A percentile compares a stretch with the other conserved stretches of the same genome.
Evolutionary conservation across 2,329 filamentous ascomycete species (phyloP).

Genomic region (Alternaria sp.): DNA sequence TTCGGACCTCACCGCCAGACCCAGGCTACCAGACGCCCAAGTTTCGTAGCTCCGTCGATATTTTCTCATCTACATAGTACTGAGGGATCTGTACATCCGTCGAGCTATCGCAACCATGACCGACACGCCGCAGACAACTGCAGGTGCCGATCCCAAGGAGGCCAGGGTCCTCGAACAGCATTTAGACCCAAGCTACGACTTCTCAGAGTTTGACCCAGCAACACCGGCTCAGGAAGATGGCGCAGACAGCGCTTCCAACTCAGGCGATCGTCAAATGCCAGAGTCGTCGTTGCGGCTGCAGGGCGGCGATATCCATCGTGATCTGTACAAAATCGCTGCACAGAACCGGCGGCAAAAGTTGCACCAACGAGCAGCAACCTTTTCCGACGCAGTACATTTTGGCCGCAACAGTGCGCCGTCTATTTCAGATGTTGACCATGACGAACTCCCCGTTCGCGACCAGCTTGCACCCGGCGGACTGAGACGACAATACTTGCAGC

Average conservation of each 20-base stretch:
- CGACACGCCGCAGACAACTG: slow-evolving; percentile 38
- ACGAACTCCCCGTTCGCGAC: slow-evolving; percentile 55
- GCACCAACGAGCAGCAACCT: slow-evolving; percentile 71
- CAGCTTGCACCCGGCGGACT: slow-evolving; percentile 63
- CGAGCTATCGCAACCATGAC: slow-evolving; percentile 30
- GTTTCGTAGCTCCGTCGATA: neutral
- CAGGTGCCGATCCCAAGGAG: slow-evolving; percentile 40
- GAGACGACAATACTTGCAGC: slow-evolving; percentile 61
- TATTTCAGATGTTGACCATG: slow-evolving; percentile 40
- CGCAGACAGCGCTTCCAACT: slow-evolving; percentile 35
- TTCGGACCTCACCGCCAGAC: slow-evolving; percentile 29
- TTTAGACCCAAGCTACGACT: slow-evolving; percentile 51
- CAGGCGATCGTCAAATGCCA: slow-evolving; percentile 33
- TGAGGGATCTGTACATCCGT: slow-evolving; percentile 5
- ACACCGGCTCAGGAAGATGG: slow-evolving; percentile 34
- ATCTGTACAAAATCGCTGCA: slow-evolving; percentile 77
- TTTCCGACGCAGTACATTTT: slow-evolving; percentile 63
- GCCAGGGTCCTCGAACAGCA: slow-evolving; percentile 54
- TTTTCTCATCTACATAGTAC: neutral
- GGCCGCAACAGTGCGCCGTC: slow-evolving; percentile 22
- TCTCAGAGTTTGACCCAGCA: slow-evolving; percentile 54
- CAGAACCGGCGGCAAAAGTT: slow-evolving; percentile 56
- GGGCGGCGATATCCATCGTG: slow-evolving; percentile 80
- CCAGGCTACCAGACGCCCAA: slow-evolving; percentile 15
- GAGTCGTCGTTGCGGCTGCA: slow-evolving; percentile 76